These are phyloP conservation scores for Kodamaea laetipori DNA, from an alignment of 805 yeast genomes.

Conservation along the genomic window DNA sequence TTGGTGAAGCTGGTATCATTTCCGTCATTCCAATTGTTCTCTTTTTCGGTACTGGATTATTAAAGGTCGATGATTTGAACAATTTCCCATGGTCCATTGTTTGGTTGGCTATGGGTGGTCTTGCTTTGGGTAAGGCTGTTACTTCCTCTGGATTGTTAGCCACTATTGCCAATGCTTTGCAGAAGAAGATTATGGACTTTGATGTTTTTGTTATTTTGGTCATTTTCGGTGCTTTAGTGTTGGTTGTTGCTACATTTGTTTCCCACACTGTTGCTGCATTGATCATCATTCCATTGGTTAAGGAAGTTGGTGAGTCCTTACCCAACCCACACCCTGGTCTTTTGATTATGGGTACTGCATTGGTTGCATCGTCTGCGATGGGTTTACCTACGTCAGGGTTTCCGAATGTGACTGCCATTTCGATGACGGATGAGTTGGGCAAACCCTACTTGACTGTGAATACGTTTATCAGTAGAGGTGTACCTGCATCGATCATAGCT, in stretches of 20 bases:
- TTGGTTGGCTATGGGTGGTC: conserved; percentile 57
- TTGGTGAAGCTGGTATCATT: conserved; percentile 53
- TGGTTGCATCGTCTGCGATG: conserved; percentile 93
- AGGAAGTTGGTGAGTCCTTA: conserved; percentile 79
- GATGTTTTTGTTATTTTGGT: conserved; percentile 48
- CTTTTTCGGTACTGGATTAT: conserved; percentile 52
- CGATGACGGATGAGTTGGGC: conserved; percentile 91
- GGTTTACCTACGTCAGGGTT: conserved; percentile 97
- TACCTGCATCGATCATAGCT: conserved; percentile 79
- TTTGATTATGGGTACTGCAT: conserved; percentile 64
- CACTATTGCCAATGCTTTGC: conserved; percentile 49
- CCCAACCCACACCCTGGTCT: conserved; percentile 83
- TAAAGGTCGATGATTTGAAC: conserved; percentile 50
- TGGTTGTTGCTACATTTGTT: conserved; percentile 89
- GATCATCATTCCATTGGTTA: conserved; percentile 86
- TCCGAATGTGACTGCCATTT: conserved; percentile 96
- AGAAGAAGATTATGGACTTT: conserved; percentile 41
- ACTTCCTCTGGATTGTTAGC: conserved; percentile 50
- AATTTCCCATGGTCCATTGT: conserved; percentile 59
- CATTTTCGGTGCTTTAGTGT: conserved; percentile 70
- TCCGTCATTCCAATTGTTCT: conserved; percentile 50
- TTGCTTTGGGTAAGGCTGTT: conserved; percentile 54
- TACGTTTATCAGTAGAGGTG: conserved; percentile 87
- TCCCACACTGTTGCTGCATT: conserved; percentile 97
- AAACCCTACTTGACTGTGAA: conserved; percentile 84